Base-by-base conservation (phyloP, 106 monocot species). In the Dendrobium officinale region DNA sequence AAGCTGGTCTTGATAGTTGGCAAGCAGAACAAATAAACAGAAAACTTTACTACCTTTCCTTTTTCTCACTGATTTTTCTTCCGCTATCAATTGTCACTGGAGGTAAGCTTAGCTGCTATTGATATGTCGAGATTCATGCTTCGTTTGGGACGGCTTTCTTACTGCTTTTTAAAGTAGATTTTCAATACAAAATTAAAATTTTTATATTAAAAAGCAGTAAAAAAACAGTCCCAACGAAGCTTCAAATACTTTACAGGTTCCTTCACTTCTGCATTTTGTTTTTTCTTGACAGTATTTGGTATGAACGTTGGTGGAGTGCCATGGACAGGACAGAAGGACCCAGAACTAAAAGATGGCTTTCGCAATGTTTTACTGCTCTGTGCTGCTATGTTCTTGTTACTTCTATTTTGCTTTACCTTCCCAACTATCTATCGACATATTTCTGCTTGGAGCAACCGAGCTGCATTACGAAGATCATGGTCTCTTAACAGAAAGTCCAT, bases 271-370 rank as follows among this genome's bases (percentile, higher is more conserved):
- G 10, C 18, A 51, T 20, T 47, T 44, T 29, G 42, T 77, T 55
- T 11, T 59, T 59, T 29, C 43, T n/a, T 75, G 73, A n/a, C 90
- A 97, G 96, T 98, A 31, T 98, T 98, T 72, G 97, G 97, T 26
- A 98, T 98, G 97, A 98, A 98, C 75, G 97, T 98, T 27, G 97
- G 94, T 8, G 94, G 97, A 33, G 94, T 98, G 16, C 97, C 97
- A 73, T 97, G 97, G 97, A 94, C 97, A 44, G 83, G 83, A 31
- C 91, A 93, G 78, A 88, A 80, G n/a, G 79, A 85, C 45, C 94
- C 93, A 10, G 56, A 55, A 44, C 22, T 88, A 19, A 82, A 86
- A 59, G 83, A 92, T 68, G 97, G 97, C 37, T 97, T 97, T 73
- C 67, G 84, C 31, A 92, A 94, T 74, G 97, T 97, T 22, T 82